phyloP scores from a whole-genome alignment of 2,329 filamentous ascomycete species.

The Cucurbitaria berberidis region DNA sequence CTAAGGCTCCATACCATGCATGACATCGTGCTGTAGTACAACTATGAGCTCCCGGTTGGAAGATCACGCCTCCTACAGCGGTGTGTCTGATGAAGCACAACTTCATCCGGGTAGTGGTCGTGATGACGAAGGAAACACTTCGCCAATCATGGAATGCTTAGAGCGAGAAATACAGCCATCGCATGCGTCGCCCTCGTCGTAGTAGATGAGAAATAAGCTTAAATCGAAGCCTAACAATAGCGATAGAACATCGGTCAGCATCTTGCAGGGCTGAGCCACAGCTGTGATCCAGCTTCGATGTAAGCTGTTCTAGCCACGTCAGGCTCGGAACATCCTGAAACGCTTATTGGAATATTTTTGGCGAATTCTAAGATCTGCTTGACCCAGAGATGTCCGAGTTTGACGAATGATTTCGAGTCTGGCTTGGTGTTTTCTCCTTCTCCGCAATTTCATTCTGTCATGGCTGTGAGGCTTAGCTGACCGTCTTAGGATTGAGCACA shows the following conservation, averaged over 20 bases:
- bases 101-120: not conserved
- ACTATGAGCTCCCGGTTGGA: not conserved
- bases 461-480: constrained; percentile 9
- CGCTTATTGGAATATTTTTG: constrained; percentile 4
- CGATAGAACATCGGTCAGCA: constrained; percentile 3
- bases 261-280: constrained; percentile 6
- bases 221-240: constrained; percentile 6
- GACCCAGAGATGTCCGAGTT: not conserved
- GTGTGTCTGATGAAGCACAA: not conserved
- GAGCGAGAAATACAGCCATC: not conserved
- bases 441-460: not conserved
- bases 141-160: not conserved
- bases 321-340: not conserved
- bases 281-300: not conserved
- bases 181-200: not conserved
- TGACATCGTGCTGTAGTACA: not conserved
- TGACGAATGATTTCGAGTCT: not conserved
- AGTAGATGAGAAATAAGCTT: constrained; percentile 3
- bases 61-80: not conserved
- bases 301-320: constrained; percentile 10
- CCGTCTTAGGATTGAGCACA: not conserved
- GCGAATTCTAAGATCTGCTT: not conserved
- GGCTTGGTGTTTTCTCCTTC: not conserved
- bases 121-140: not conserved
- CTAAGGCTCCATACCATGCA: not conserved